Conservation (phyloP, 768 basidiomycete species). For the Mycena galericulata region DNA sequence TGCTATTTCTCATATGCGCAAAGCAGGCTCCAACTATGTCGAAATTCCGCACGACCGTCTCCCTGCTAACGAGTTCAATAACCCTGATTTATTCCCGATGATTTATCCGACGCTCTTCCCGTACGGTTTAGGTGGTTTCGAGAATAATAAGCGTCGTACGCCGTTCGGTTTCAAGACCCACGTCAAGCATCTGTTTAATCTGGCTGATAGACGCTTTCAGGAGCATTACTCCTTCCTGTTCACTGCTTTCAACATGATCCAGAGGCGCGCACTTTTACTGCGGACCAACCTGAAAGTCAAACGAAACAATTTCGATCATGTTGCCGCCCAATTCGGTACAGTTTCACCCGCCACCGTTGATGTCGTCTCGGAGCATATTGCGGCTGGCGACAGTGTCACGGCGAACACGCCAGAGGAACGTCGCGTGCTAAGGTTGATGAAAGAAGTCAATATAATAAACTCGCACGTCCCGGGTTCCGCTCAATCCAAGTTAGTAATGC, state of each 20-base stretch:
- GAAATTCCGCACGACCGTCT: not conserved
- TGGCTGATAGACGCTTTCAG: not conserved
- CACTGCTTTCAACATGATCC: slow-evolving; percentile 1
- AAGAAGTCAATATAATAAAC: not conserved
- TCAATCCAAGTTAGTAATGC: not conserved
- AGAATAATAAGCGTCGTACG: not conserved
- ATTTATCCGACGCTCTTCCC: not conserved
- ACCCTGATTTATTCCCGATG: not conserved
- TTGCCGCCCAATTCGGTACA: no score
- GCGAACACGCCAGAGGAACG: not conserved
- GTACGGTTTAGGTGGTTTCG: not conserved
- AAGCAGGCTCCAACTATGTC: not conserved
- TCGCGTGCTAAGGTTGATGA: not conserved
- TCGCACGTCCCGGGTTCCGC: not conserved
- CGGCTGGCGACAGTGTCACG: not conserved
- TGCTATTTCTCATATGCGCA: not conserved
- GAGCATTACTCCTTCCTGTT: not conserved
- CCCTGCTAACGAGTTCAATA: not conserved
- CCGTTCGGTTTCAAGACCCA: not conserved
- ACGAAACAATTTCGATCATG: no score
- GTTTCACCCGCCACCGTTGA: not conserved
- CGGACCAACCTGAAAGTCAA: no score
- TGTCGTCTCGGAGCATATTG: not conserved
- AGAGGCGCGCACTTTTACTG: not conserved
- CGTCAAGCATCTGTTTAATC: not conserved